These are phyloP conservation scores for Agaricales sp. DNA, from an alignment of 1,284 basidiomycete genomes.

Conservation along the genomic window DNA sequence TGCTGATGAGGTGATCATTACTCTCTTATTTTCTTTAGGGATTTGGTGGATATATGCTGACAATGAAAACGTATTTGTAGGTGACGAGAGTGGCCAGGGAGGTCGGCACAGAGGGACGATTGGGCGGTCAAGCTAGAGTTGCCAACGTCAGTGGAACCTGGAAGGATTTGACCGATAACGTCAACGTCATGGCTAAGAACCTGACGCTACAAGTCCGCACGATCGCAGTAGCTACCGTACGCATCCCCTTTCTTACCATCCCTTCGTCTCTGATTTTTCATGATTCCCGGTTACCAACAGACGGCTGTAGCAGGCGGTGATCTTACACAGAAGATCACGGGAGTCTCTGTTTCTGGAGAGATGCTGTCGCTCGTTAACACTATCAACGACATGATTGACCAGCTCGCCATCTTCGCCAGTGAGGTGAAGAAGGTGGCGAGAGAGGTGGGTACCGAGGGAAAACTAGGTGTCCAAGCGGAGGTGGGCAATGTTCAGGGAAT, in stretches of 20 bases:
- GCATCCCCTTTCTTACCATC: conserved; percentile 14
- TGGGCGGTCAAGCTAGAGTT: conserved; percentile 83
- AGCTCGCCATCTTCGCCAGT: conserved; percentile 86
- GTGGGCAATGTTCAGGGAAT: conserved; percentile 96
- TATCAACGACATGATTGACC: conserved; percentile 96
- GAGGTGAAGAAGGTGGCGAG: conserved; percentile 94
- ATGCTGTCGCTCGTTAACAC: conserved; percentile 91
- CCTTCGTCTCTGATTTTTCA: conserved; percentile 1
- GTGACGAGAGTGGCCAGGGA: conserved; percentile 83
- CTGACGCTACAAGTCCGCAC: conserved; percentile 93
- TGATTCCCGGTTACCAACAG: conserved; percentile 20
- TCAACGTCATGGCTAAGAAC: conserved; percentile 83
- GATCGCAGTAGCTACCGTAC: conserved; percentile 83
- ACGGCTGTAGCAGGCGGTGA: conserved; percentile 94
- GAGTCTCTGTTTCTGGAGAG: conserved; percentile 91
- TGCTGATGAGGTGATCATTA: conserved; percentile 48
- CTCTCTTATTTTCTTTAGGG: neutral
- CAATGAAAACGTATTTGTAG: neutral
- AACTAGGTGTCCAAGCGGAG: conserved; percentile 95
- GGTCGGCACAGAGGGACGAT: conserved; percentile 85
- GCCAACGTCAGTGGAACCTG: conserved; percentile 94
- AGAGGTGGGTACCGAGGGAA: conserved; percentile 94
- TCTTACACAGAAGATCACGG: conserved; percentile 87
- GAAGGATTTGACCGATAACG: conserved; percentile 95
- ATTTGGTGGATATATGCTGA: neutral